Base-by-base conservation (phyloP, 768 basidiomycete genomes). In the Tricholomella constricta region DNA sequence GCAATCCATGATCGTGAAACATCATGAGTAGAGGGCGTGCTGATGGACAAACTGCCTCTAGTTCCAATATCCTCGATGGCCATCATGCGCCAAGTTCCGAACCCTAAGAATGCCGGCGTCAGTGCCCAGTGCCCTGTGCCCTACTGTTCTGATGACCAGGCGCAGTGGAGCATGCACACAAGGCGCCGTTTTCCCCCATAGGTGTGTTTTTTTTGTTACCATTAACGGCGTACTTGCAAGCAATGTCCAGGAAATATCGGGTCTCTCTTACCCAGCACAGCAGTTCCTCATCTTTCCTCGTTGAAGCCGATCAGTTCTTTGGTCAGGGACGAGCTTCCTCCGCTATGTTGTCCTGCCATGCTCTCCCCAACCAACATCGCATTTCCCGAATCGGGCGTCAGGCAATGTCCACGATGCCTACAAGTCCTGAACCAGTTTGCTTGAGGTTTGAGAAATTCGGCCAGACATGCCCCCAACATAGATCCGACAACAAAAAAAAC, bases 401-500 rank as follows among this genome's bases (percentile, higher is more conserved):
- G 15, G 25, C 26, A 26, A 25, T 27, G 47, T 10, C 15, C 11
- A 23, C 37, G 42, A 27, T 36, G 8, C 10, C 23, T 10, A 10
- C 14, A 37, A 15, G 6, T 34, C 3, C 9, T 38, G 51, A 52
- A 45, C 51, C 51, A 45, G 51, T 52, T 52, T 45, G 51, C 6
- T 38, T 45, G 17, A 15, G n/a, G 17, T 26, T n/a, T 20, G 20
- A 35, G 31, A 41, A 32, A n/a, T 31, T 17, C n/a, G n/a, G n/a
- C n/a, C n/a, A 23, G 10, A 26, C 12, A 35, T 17, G 31, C 10
- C 17, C 40, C 38, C 38, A 29, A 19, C 29, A 10, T n/a, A 42
- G 32, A 49, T 49, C 48, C 37, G 38, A 49, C 34, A 48, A 41
- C 20, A 48, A 15, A 6, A 9, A 15, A 27, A 25, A 34, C 22